Conservation (phyloP, 2,329 filamentous ascomycete genomes). For the Alternaria sp. region DNA sequence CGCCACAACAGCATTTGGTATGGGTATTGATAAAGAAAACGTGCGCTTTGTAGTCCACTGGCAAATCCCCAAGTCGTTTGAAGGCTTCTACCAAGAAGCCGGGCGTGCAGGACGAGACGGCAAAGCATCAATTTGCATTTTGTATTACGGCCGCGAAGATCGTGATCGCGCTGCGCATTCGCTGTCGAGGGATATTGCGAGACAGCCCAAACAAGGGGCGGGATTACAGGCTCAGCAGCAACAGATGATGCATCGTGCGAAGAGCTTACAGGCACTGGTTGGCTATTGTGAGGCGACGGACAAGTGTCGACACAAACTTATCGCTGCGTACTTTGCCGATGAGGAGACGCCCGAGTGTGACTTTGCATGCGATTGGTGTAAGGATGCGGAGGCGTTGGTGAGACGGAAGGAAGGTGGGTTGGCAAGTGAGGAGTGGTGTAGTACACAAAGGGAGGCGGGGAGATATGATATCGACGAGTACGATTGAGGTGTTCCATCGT, state of each 20-base stretch:
- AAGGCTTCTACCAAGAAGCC: slow-evolving; percentile 96
- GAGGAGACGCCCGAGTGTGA: slow-evolving; percentile 52
- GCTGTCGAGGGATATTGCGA: slow-evolving; percentile 59
- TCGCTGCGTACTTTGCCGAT: slow-evolving; percentile 51
- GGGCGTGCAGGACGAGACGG: slow-evolving; percentile 90
- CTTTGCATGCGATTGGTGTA: slow-evolving; percentile 61
- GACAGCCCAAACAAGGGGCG: slow-evolving; percentile 57
- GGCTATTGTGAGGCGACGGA: slow-evolving; percentile 82
- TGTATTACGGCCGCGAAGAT: slow-evolving; percentile 92
- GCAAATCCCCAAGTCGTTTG: slow-evolving; percentile 92
- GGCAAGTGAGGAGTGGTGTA: slow-evolving; percentile 60
- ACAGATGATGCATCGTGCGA: slow-evolving; percentile 52
- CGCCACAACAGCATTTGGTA: slow-evolving; percentile 94
- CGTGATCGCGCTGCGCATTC: slow-evolving; percentile 73
- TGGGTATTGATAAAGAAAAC: slow-evolving; percentile 97
- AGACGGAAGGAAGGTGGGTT: slow-evolving; percentile 55
- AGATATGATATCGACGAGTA: slow-evolving; percentile 52
- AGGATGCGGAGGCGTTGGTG: slow-evolving; percentile 54
- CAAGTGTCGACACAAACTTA: slow-evolving; percentile 71
- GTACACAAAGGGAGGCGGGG: slow-evolving; percentile 57
- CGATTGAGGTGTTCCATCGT: slow-evolving; percentile 29
- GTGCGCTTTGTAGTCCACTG: slow-evolving; percentile 96
- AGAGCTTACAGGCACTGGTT: slow-evolving; percentile 67
- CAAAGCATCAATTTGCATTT: slow-evolving; percentile 83
- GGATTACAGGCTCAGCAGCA: slow-evolving; percentile 45